Evolutionary conservation across 441 rosid genomes (phyloP).

Genomic region (Oxalis stricta): DNA sequence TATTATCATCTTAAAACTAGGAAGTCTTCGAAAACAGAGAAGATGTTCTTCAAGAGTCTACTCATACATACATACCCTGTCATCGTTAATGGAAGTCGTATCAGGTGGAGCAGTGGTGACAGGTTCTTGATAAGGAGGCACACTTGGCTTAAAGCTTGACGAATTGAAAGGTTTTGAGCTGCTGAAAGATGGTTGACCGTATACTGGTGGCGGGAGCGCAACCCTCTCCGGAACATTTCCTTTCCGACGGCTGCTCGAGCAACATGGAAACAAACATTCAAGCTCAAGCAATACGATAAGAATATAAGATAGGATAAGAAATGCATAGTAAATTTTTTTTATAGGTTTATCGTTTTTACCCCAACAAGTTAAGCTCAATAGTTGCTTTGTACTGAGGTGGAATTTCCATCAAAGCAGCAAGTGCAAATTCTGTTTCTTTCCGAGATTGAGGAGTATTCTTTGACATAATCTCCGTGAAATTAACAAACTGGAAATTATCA

Average conservation of each 20-base stretch:
- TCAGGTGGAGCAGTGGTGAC: conserved; percentile 17
- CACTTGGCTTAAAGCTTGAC: conserved; percentile 17
- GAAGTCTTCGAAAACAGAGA: too few species aligned
- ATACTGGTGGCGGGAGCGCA: conserved; percentile 29
- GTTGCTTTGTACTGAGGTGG: conserved; percentile 47
- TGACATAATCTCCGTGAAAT: conserved; percentile 37
- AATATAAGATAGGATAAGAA: background rate
- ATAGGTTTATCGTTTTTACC: too few species aligned
- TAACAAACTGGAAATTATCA: conserved; percentile 53
- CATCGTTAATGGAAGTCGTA: too few species aligned
- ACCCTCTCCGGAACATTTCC: conserved; percentile 24
- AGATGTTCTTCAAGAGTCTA: too few species aligned
- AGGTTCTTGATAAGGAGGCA: conserved; percentile 10
- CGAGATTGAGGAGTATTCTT: conserved; percentile 21
- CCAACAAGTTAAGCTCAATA: conserved; percentile 28
- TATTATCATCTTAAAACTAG: conserved; percentile 30
- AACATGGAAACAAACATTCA: too few species aligned
- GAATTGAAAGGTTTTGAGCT: conserved; percentile 17
- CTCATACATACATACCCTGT: too few species aligned
- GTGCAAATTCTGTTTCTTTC: conserved; percentile 45
- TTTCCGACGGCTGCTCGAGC: conserved; percentile 13
- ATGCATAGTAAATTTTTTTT: background rate
- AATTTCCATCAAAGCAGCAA: conserved; percentile 39
- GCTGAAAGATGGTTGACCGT: conserved; percentile 14
- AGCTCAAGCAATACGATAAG: background rate